Conservation (phyloP, 78 protist genomes). For the Guillardia theta region DNA sequence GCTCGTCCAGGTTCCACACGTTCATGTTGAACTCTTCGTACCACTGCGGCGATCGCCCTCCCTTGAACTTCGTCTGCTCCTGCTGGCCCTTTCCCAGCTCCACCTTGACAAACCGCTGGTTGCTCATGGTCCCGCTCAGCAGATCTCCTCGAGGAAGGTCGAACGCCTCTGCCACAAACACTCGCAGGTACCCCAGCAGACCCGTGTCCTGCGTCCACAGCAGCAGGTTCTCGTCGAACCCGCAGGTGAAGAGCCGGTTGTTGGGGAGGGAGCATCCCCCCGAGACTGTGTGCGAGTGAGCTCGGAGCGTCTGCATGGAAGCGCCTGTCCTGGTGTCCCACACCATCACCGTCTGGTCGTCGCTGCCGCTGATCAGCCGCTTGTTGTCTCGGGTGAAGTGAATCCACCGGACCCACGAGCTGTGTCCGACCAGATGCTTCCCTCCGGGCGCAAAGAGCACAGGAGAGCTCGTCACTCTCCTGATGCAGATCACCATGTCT, state of each 20-base stretch:
- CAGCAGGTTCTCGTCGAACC: slow-evolving; percentile 17
- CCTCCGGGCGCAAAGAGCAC: neutral
- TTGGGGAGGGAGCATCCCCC: neutral
- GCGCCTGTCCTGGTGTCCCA: neutral
- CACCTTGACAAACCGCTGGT: neutral
- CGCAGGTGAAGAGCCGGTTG: neutral
- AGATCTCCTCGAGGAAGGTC: neutral
- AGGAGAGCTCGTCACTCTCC: neutral
- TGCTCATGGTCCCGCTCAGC: neutral
- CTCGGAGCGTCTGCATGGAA: neutral
- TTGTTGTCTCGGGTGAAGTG: neutral
- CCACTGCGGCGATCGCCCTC: neutral
- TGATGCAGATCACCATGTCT: neutral
- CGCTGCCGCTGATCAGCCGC: neutral
- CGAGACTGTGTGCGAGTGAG: neutral
- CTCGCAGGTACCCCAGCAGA: neutral
- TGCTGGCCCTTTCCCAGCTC: slow-evolving; percentile 6
- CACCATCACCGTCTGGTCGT: neutral
- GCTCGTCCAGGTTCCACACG: neutral
- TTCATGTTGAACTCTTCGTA: neutral
- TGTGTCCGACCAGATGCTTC: neutral
- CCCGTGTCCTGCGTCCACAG: slow-evolving; percentile 7
- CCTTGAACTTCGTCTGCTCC: neutral
- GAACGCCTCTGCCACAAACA: slow-evolving; percentile 6
- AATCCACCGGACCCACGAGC: neutral